Evolutionary conservation across 2,329 filamentous ascomycete species (phyloP).

Genomic region (Aspergillus sp.): DNA sequence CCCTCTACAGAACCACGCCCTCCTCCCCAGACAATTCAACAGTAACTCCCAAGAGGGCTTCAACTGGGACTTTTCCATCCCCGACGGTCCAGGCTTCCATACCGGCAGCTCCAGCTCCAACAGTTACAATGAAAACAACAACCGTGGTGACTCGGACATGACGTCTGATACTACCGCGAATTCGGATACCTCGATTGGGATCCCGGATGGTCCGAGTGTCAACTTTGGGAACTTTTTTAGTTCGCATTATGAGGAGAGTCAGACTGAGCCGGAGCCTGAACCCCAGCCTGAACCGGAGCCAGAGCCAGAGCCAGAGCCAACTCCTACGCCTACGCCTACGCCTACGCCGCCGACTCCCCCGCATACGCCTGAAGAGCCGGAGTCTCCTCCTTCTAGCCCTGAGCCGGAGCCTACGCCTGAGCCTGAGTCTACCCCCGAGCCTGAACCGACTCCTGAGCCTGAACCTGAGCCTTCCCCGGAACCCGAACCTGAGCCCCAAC

Average conservation of each 20-base stretch:
- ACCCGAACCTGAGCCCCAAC: conserved; percentile 1
- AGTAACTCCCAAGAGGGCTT: conserved; percentile 14
- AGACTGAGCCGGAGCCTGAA: conserved; percentile 3
- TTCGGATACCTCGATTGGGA: conserved; percentile 7
- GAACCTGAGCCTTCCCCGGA: conserved; percentile 1
- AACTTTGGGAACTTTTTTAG: conserved; percentile 20
- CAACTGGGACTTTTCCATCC: conserved; percentile 14
- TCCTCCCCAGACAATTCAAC: conserved; percentile 7
- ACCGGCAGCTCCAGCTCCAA: background rate
- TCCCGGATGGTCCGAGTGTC: conserved; percentile 28
- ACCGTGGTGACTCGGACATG: background rate
- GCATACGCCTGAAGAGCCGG: background rate
- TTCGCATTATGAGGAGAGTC: conserved; percentile 15
- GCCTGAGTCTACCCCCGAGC: background rate
- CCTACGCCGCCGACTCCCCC: background rate
- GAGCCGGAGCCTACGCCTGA: background rate
- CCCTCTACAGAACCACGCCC: background rate
- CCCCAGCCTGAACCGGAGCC: conserved; percentile 16
- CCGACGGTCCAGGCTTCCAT: conserved; percentile 9
- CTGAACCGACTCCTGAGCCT: background rate
- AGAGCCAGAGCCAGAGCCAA: background rate
- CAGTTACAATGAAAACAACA: background rate
- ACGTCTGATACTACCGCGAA: conserved; percentile 1
- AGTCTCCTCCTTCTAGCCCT: conserved; percentile 1
- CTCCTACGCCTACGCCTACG: background rate